Conservation (phyloP, 257 asterid species). For the Scutellaria galericulata region DNA sequence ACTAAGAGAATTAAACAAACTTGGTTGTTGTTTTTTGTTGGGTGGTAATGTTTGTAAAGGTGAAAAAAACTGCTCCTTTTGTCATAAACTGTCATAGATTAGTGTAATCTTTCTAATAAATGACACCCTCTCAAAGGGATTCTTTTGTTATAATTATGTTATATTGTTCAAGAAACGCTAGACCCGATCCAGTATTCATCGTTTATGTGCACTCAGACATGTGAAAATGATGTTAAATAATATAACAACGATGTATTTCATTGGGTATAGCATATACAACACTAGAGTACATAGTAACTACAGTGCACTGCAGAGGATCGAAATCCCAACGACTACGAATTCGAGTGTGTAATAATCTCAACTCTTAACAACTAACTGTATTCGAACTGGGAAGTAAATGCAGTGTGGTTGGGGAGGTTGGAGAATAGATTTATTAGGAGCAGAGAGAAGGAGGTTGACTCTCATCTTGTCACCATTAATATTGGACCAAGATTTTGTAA, state of each 20-base stretch:
- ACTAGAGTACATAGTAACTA: no score
- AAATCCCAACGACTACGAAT: no score
- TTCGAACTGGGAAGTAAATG: conserved; percentile 40
- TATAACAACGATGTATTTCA: no score
- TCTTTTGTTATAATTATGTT: conserved; percentile 27
- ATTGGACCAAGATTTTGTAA: conserved; percentile 33
- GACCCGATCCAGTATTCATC: no score
- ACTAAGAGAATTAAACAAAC: conserved; percentile 47
- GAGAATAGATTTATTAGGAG: conserved; percentile 18
- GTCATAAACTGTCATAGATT: conserved; percentile 41
- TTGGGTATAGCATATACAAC: no score
- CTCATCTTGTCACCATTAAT: conserved; percentile 36
- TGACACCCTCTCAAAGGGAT: conserved; percentile 35
- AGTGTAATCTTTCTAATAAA: conserved; percentile 51
- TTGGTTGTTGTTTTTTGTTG: conserved; percentile 40
- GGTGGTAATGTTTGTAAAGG: conserved; percentile 46
- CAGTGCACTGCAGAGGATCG: no score
- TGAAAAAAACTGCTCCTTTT: conserved; percentile 33
- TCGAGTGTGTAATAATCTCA: neutral
- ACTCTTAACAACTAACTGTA: conserved; percentile 39
- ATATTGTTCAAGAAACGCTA: no score
- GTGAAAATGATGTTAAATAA: no score
- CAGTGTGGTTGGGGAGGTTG: conserved; percentile 45
- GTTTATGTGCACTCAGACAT: no score
- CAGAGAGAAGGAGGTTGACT: conserved; percentile 10